Base-by-base conservation (phyloP, 2,329 filamentous ascomycete species). In the Phialophora macrospora region DNA sequence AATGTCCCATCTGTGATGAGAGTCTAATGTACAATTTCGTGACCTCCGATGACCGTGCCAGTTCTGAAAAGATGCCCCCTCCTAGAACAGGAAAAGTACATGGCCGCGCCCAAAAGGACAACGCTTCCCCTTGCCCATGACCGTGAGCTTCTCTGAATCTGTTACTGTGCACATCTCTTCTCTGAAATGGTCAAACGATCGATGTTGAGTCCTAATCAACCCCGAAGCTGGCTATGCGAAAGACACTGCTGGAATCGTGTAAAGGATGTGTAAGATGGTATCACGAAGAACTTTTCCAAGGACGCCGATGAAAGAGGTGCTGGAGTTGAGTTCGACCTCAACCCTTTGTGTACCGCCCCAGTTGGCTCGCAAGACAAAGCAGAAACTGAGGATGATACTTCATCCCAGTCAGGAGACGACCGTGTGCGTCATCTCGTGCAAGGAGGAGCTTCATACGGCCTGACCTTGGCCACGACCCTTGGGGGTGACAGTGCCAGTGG, bases 41-140 rank as follows among this genome's bases (percentile, higher is more conserved):
- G 58, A 49, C 48, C 46, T 48, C 11, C 58, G 34, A 11, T 49
- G 24, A 48, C 58, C 30, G 54, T 44, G 24, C 57, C 22, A 55
- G 51, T 59, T 58, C 41, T 20, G 56, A 56, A 46, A 54, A 61
- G 7, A 41, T 28, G 17, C 48, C 44, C 44, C 32, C 49, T 41
- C 46, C 34, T 54, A 44, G 46, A 60, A 44, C 48, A 87, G 67
- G 98, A 81, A 88, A 88, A 92, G 58, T 88, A 83, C 93, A 97
- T 97, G 74, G 97, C 92, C 77, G 97, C 93, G 73, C 88, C 93
- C 71, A 97, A 93, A 73, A 91, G 96, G 0, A 94, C 92, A 20
- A 55, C 58, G 65, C 90, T 91, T 61, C 44, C 52, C 54, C 52
- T 48, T 57, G 56, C 49, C 60, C 62, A 55, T 63, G 52, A 49